phyloP scores from a whole-genome alignment of 331 rosid genomes.

The Dryas integrifolia region DNA sequence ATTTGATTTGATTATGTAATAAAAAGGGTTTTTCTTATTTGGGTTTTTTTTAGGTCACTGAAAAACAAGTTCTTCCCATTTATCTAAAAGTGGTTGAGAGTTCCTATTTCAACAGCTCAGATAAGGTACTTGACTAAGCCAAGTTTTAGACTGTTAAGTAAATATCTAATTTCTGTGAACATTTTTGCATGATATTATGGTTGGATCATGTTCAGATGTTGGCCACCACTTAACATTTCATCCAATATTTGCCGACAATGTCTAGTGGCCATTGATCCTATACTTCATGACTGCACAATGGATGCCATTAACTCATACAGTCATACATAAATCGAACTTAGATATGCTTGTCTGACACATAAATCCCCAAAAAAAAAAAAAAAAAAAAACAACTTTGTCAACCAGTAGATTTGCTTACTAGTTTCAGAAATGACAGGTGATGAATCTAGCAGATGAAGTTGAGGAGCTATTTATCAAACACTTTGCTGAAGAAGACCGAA shows the following conservation, averaged over 20 bases:
- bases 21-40: neutral
- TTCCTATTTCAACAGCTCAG: slow-evolving; percentile 91
- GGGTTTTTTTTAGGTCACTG: slow-evolving; percentile 67
- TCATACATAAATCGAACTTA: slow-evolving; percentile 28
- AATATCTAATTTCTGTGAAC: slow-evolving; percentile 22
- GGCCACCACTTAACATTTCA: slow-evolving; percentile 41
- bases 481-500: slow-evolving; percentile 66
- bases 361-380: neutral
- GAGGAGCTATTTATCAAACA: slow-evolving; percentile 72
- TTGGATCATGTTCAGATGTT: slow-evolving; percentile 43
- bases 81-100: slow-evolving; percentile 93
- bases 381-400: slow-evolving; percentile 13
- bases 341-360: slow-evolving; percentile 64
- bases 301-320: slow-evolving; percentile 25
- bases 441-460: slow-evolving; percentile 69
- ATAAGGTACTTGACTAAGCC: slow-evolving; percentile 57
- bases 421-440: slow-evolving; percentile 58
- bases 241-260: slow-evolving; percentile 52
- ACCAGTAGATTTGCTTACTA: slow-evolving; percentile 34
- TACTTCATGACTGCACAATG: slow-evolving; percentile 44
- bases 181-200: slow-evolving; percentile 29
- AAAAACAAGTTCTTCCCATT: slow-evolving; percentile 75
- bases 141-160: neutral
- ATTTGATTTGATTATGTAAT: slow-evolving; percentile 17
- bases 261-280: slow-evolving; percentile 61